Conservation (phyloP, 1,284 basidiomycete genomes). For the Boletus subluridellus region DNA sequence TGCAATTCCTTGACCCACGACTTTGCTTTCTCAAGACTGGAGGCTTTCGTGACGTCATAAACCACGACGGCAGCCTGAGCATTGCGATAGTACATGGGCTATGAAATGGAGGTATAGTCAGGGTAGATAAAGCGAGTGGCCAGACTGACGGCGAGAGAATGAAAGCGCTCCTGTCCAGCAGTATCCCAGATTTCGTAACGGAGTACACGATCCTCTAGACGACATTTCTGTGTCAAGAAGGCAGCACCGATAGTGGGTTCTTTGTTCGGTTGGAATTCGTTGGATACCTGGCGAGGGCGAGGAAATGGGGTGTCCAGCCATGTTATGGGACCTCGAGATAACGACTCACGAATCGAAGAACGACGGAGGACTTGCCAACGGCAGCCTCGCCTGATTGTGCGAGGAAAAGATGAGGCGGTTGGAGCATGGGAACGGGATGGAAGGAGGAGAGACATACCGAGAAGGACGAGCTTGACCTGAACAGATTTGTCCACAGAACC, state of each 20-base stretch:
- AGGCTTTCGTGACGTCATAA: conserved; percentile 93
- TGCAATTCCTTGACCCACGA: conserved; percentile 99
- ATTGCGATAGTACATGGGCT: conserved; percentile 99
- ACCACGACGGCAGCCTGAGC: conserved; percentile 98
- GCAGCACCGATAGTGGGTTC: conserved; percentile 98
- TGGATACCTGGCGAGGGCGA: conserved; percentile 61
- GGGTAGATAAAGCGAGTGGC: conserved; percentile 3
- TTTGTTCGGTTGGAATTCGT: conserved; percentile 95
- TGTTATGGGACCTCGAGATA: not conserved
- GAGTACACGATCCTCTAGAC: conserved; percentile 85
- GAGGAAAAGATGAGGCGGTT: not conserved
- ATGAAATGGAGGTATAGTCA: conserved; percentile 4
- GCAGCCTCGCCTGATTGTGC: conserved; percentile 84
- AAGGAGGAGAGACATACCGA: conserved; percentile 42
- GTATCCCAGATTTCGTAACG: conserved; percentile 98
- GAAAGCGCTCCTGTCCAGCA: conserved; percentile 92
- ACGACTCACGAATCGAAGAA: conserved; percentile 87
- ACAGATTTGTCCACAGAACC: conserved; percentile 58
- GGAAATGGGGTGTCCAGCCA: conserved; percentile 3
- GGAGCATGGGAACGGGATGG: not conserved
- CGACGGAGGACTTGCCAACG: conserved; percentile 99
- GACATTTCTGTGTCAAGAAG: conserved; percentile 89
- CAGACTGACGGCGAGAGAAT: conserved; percentile 76
- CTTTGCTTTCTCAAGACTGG: conserved; percentile 98
- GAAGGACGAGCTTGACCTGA: conserved; percentile 62